Conservation (phyloP, 768 basidiomycete genomes). For the Tylopilus sp. region DNA sequence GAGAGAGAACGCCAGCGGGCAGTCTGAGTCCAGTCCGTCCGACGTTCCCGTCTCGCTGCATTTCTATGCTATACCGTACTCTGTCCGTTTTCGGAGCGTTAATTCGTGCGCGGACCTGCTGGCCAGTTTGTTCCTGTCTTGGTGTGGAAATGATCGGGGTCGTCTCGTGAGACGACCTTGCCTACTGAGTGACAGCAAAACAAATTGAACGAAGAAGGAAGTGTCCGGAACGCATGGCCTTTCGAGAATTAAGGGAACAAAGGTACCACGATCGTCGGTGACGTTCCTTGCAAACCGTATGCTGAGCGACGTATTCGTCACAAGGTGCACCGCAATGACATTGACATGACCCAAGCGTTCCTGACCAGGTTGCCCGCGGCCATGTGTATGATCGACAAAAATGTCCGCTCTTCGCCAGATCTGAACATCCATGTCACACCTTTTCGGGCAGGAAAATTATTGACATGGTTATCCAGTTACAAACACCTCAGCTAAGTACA, state of each 20-base stretch:
- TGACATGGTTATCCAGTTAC: not conserved
- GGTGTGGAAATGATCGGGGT: not conserved
- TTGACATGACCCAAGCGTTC: no score
- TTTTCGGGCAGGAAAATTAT: no score
- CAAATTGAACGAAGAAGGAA: not conserved
- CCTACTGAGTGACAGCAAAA: not conserved
- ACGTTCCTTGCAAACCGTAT: no score
- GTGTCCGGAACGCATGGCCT: no score
- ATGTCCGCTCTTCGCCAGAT: no score
- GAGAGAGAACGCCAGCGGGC: slow-evolving; percentile 36
- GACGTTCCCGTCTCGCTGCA: not conserved
- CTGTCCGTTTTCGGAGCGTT: slow-evolving; percentile 3
- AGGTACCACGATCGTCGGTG: not conserved
- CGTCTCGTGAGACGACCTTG: not conserved
- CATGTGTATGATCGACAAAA: no score
- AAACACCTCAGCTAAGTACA: slow-evolving; percentile 3
- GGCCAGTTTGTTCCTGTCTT: not conserved
- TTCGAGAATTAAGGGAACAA: not conserved
- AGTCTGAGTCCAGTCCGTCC: slow-evolving; percentile 4
- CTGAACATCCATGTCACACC: no score
- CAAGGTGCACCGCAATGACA: no score
- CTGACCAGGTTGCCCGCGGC: no score
- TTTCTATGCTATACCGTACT: slow-evolving; percentile 9
- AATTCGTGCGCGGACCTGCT: not conserved
- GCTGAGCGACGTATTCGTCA: no score